These are phyloP conservation scores for Ichthyophthirius multifiliis DNA, from an alignment of 169 alveolate genomes.

Conservation along the genomic window DNA sequence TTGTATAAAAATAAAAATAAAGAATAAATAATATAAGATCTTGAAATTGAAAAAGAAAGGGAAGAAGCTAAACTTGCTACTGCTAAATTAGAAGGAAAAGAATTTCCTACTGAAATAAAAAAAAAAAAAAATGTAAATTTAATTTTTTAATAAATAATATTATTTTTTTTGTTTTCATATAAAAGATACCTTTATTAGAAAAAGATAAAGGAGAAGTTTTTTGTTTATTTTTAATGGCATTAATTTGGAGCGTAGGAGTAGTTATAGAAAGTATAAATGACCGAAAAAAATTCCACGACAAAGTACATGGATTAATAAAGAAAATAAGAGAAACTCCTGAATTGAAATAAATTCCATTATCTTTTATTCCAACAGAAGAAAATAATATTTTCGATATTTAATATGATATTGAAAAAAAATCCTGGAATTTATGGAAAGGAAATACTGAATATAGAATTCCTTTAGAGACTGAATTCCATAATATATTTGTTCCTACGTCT, in stretches of 20 bases:
- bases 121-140: conserved; percentile 31
- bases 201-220: conserved; percentile 43
- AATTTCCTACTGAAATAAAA: not conserved
- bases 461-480: conserved; percentile 64
- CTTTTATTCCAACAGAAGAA: conserved; percentile 85
- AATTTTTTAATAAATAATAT: not conserved
- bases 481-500: conserved; percentile 78
- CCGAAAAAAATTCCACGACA: conserved; percentile 49
- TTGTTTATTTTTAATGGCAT: conserved; percentile 40
- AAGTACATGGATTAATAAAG: conserved; percentile 24
- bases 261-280: conserved; percentile 39
- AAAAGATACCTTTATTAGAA: not conserved
- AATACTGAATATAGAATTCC: conserved; percentile 42
- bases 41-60: conserved; percentile 56
- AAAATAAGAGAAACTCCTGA: not conserved
- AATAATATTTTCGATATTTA: conserved; percentile 48
- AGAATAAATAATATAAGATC: conserved; percentile 53
- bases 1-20: conserved; percentile 52
- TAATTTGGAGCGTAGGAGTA: conserved; percentile 65
- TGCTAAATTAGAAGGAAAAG: conserved; percentile 60
- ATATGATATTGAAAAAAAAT: conserved; percentile 59
- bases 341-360: conserved; percentile 74
- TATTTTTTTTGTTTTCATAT: not conserved
- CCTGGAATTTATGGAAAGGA: conserved; percentile 64
- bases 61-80: conserved; percentile 54